Evolutionary conservation across 2,329 filamentous ascomycete species (phyloP), one percentile per base, ranked within the genome.

Genomic region (Xylaria arbuscula): DNA sequence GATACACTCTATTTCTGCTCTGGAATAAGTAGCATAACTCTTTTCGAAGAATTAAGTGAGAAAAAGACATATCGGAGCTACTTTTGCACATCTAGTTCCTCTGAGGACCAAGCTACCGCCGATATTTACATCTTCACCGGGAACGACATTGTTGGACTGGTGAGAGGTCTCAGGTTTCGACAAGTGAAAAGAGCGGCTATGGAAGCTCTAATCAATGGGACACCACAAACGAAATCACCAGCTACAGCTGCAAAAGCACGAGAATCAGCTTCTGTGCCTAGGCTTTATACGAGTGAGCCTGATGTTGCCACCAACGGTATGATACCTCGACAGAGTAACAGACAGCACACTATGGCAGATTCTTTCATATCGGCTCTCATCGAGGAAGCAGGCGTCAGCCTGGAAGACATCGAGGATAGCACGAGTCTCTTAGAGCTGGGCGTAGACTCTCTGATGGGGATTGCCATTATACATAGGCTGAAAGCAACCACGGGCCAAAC

Each of bases 361-460:
- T 57, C 64, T 2, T 66, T 74, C 42, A 62, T 72, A 42, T 53
- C 63, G n/a, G 65, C 70, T 24, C 70, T 76, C 32, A 67, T 72
- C 45, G 66, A 56, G 6, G 74, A 73, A 59, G 76, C 72, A 1
- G 74, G 76, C 28, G 64, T 68, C 15, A 66, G 66, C 45, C 38
- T 66, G 15, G 64, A 62, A 8, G 72, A 74, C 45, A 66, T 77
- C 15, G 64, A 68, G 19, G 72, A 74, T 22, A 63, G 70, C 24
- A 70, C 71, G 0, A 34, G 67, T 1, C 32, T 77, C 11, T 64
- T 64, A 5, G 73, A 76, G 40, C 55, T 76, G 7, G 75, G 75
- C 34, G 72, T 77, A 8, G 76, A 77, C 53, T 76, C 72, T n/a
- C 72, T 76, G 34, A 75, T 76, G 74, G 69, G 66, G 9, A 71